Conservation (phyloP, 2,329 filamentous ascomycete species). For the Aureobasidium sp. region DNA sequence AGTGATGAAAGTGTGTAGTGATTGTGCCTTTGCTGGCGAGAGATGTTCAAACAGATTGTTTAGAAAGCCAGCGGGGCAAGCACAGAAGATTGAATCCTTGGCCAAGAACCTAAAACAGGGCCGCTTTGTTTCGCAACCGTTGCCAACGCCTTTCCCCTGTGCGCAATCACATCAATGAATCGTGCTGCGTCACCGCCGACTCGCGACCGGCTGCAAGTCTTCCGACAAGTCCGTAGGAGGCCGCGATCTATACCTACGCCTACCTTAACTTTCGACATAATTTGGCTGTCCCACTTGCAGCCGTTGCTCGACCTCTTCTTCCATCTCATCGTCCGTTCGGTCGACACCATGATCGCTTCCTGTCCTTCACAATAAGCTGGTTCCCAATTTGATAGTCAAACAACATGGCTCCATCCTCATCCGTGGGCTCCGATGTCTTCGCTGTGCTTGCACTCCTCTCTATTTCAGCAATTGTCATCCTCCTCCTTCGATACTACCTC, state of each 20-base stretch:
- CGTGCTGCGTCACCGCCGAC: neutral
- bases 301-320: neutral
- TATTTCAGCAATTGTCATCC: constrained; percentile 69
- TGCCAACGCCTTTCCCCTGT: neutral
- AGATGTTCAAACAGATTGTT: constrained; percentile 1
- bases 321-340: too few relatives aligned
- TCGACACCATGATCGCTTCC: neutral
- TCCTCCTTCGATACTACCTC: constrained; percentile 83
- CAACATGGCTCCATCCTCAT: constrained; percentile 44
- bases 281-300: neutral
- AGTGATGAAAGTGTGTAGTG: neutral
- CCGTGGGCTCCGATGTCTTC: constrained; percentile 75
- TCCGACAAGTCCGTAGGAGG: neutral
- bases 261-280: neutral
- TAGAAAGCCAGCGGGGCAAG: neutral
- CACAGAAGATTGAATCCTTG: neutral
- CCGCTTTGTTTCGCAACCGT: neutral
- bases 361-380: neutral
- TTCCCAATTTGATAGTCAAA: neutral
- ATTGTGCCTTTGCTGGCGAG: neutral
- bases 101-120: neutral
- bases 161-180: neutral
- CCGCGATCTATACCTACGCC: neutral
- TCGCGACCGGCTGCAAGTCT: neutral
- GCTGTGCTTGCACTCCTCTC: constrained; percentile 62